These are phyloP conservation scores for Rhizopus arrhizus DNA, from an alignment of 371 early-diverging fungal species.

Conservation along the genomic window DNA sequence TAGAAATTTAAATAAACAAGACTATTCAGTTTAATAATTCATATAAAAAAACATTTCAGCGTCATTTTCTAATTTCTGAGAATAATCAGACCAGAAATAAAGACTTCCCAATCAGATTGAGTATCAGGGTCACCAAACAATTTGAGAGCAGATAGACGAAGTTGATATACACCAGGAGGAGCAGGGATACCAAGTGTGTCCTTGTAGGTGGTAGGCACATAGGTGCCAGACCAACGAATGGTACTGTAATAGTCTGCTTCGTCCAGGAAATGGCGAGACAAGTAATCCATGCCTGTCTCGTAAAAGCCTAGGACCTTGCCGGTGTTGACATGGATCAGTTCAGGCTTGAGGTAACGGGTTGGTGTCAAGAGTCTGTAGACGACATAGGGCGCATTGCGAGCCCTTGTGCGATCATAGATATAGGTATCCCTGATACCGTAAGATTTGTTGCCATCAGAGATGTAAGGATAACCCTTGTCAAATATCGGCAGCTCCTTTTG, in stretches of 20 bases:
- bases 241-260: background rate
- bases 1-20: constrained; percentile 41
- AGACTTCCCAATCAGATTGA: constrained; percentile 16
- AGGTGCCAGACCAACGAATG: constrained; percentile 20
- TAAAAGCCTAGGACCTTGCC: background rate
- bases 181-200: constrained; percentile 1
- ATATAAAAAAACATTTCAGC: background rate
- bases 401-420: background rate
- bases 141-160: constrained; percentile 20
- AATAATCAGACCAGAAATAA: background rate
- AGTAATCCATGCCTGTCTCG: background rate
- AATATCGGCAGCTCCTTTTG: constrained; percentile 45
- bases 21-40: background rate
- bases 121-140: constrained; percentile 21
- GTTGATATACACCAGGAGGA: constrained; percentile 12
- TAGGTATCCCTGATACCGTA: background rate
- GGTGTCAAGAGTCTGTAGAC: background rate
- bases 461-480: constrained; percentile 36
- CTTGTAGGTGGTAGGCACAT: background rate
- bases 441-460: background rate
- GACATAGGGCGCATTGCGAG: background rate
- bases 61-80: background rate
- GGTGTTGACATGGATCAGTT: background rate
- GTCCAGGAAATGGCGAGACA: background rate
- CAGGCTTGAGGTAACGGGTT: background rate